Base-by-base conservation (phyloP, 208 protist species). In the Leishmania arabica region DNA sequence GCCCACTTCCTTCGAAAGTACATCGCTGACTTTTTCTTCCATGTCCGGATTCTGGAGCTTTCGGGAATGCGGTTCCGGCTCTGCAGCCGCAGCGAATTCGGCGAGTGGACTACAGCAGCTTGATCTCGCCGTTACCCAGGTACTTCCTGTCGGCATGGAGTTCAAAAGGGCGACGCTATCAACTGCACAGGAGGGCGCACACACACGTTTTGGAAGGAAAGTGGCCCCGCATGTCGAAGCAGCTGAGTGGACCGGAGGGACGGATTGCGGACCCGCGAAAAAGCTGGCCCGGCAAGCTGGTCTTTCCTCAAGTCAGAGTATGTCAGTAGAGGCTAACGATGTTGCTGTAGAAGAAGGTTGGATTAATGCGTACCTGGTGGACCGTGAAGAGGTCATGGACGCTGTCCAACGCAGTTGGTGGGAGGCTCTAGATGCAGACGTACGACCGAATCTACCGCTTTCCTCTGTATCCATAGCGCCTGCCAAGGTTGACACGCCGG, bases 1-100 rank as follows among this genome's bases (percentile, higher is more conserved):
- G 27, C 13, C 47, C 19, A 7, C 1, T 31, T 73, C 69, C 45
- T 51, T 66, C 21, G 53, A 60, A 83, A 56, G 58, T 73, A 5
- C 6, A 77, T 60, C 31, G 9, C 53, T 64, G 21, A 11, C 62
- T 79, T 60, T n/a, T 71, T 69, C 68, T 78, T 68, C 51, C 24
- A 95, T 95, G 91, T 95, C 91, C 31, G 91, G 91, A 24, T 84
- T 89, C 24, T 95, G 91, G 91, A 95, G 91, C 68, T 95, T 95
- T 60, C 78, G 91, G 51, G 89, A 92, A 58, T 71, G 80, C 5
- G 27, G 15, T 42, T 15, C 70, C 56, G 54, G 45, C 15, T 54
- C 66, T 31, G 66, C 78, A 11, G 70, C 34, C n/a, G 45, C 58
- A 3, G 75, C 37, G 24, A 37, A 27, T n/a, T 60, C 42, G 15